Evolutionary conservation across 2,329 filamentous ascomycete species (phyloP).

Genomic region (Podosphaera xanthii): DNA sequence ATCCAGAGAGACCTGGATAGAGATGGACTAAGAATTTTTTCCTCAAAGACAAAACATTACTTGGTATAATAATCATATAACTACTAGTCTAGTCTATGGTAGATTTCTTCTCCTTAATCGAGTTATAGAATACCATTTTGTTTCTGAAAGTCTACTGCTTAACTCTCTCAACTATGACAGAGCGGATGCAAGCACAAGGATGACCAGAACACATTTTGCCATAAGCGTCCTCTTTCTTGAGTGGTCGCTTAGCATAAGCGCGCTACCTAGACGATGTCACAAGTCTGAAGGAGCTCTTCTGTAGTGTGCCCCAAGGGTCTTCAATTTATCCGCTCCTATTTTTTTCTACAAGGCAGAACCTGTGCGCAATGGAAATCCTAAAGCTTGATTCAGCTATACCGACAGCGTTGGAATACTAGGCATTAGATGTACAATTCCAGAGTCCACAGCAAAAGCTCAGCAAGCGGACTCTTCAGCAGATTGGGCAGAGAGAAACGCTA

Average conservation of each 20-base stretch:
- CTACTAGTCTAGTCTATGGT: too few relatives aligned
- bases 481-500: background rate
- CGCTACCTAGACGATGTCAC: background rate
- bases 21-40: too few relatives aligned
- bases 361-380: background rate
- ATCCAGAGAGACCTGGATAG: too few relatives aligned
- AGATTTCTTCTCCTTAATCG: too few relatives aligned
- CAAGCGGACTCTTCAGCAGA: background rate
- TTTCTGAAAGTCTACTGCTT: too few relatives aligned
- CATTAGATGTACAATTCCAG: background rate
- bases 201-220: background rate
- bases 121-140: too few relatives aligned
- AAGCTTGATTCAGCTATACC: background rate
- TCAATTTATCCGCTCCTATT: background rate
- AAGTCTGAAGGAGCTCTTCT: background rate
- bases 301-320: background rate
- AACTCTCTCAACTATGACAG: too few relatives aligned
- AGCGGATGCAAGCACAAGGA: background rate
- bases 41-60: too few relatives aligned
- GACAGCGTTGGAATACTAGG: background rate
- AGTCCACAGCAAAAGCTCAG: background rate
- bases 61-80: too few relatives aligned
- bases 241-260: background rate
- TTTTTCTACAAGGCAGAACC: background rate
- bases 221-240: background rate